Evolutionary conservation across 208 protist genomes (phyloP).

Genomic region (Leishmania tarentolae): DNA sequence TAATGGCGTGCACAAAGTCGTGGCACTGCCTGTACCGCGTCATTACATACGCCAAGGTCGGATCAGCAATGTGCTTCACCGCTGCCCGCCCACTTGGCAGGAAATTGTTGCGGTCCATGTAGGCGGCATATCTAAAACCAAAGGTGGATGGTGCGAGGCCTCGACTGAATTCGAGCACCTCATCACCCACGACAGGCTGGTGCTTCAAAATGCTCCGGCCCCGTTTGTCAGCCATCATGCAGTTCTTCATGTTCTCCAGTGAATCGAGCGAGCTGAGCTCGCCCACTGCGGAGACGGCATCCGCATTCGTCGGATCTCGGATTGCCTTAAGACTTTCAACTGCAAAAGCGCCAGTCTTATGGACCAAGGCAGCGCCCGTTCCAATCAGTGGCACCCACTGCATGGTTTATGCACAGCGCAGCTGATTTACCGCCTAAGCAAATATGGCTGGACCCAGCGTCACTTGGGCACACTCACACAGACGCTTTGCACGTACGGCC

Average conservation of each 20-base stretch:
- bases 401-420: constrained; percentile 3
- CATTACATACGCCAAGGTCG: constrained; percentile 83
- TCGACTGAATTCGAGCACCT: constrained; percentile 53
- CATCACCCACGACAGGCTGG: constrained; percentile 60
- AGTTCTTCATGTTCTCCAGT: constrained; percentile 67
- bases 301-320: constrained; percentile 62
- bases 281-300: constrained; percentile 69
- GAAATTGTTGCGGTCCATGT: constrained; percentile 85
- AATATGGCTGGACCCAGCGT: background rate
- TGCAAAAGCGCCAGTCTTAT: constrained; percentile 50
- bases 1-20: constrained; percentile 78
- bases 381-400: constrained; percentile 38
- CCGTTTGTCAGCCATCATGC: constrained; percentile 78
- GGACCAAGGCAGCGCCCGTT: constrained; percentile 28
- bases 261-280: constrained; percentile 69
- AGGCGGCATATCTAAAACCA: constrained; percentile 73
- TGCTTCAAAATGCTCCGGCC: constrained; percentile 68
- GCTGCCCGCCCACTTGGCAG: constrained; percentile 65
- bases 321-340: constrained; percentile 61
- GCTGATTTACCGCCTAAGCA: background rate
- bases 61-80: constrained; percentile 69
- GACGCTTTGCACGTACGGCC: background rate
- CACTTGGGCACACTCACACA: background rate
- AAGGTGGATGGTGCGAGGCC: constrained; percentile 60
- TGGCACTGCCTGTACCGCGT: constrained; percentile 87